Base-by-base conservation (phyloP, 2,329 filamentous ascomycete genomes). In the Akanthomyces muscarius region DNA sequence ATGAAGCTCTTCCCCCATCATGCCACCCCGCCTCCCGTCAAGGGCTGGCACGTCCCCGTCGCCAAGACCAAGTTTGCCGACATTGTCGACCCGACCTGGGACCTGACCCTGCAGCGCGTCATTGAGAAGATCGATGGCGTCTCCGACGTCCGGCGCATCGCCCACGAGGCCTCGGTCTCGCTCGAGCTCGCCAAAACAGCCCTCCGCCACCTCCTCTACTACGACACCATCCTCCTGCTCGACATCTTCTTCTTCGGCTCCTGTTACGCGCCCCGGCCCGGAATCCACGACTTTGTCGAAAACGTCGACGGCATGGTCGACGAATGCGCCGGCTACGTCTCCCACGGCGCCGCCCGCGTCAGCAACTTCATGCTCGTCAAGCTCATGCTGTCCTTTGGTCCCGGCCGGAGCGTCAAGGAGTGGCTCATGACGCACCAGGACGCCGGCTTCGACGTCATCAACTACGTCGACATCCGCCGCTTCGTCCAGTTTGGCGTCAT, bases 401-500 rank as follows among this genome's bases (percentile, higher is more conserved):
- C 92, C 53, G 92, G 92, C 44, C 86, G 91, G 58, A 90, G 87
- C n/a, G 83, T 98, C 14, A 89, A 89, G 71, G 90, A 94, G 73
- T 98, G 92, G 91, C 87, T 95, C 68, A 83, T 90, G 64, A 81
- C 88, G 38, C 90, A 96, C 74, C 83, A 87, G 67, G 85, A 89
- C 47, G 78, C 80, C 52, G 86, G 85, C 0, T 81, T 88, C 65
- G 82, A 86, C 64, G 82, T 90, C 45, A 81, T 97, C 10, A 80
- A 83, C 14, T 88, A 89, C 70, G 87, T 99, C 63, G 95, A 99
- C 73, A 86, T 97, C 62, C 86, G 95, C 14, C 88, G 95, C 33
- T 88, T 99, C 66, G 91, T 98, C 66, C 96, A 96, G 64, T 99
- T 98, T 71, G 95, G 94, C 63, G 85, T 97, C 64, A 96, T 98